Conservation (phyloP, 1,284 basidiomycete species). For the Psilocybe mexicana region DNA sequence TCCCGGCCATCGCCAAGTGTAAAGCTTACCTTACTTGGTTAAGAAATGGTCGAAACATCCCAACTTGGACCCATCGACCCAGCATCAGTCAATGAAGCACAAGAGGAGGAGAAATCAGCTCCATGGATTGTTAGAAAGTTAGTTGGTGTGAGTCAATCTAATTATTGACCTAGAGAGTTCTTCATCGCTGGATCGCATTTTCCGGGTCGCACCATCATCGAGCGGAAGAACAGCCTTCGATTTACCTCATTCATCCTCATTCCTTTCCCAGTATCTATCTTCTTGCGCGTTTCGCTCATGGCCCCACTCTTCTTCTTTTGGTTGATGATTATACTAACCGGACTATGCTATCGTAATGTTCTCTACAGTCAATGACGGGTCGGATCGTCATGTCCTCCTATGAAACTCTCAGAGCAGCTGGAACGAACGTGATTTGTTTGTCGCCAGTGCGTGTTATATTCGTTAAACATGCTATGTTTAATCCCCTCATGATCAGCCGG, state of each 20-base stretch:
- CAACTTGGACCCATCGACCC: constrained; percentile 58
- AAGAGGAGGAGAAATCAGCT: constrained; percentile 55
- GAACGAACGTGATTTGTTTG: constrained; percentile 60
- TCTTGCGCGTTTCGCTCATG: background rate
- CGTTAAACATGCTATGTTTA: background rate
- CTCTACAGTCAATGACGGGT: constrained; percentile 59
- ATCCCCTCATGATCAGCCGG: background rate
- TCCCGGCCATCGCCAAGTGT: background rate
- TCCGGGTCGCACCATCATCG: background rate
- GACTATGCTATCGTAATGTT: background rate
- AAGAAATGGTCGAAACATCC: constrained; percentile 35
- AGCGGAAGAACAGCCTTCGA: background rate
- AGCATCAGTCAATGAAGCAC: constrained; percentile 36
- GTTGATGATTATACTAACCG: background rate
- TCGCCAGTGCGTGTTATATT: constrained; percentile 51
- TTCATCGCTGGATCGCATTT: background rate
- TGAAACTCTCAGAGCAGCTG: constrained; percentile 59
- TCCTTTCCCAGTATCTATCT: background rate
- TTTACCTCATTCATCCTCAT: background rate
- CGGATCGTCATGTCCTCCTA: constrained; percentile 67
- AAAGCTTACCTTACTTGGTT: background rate
- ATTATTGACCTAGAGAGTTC: background rate
- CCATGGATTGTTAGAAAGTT: constrained; percentile 68
- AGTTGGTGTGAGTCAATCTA: constrained; percentile 49
- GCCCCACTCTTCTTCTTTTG: background rate